phyloP scores from a whole-genome alignment of 495 filamentous ascomycete genomes.

The Bryoglossum gracile region DNA sequence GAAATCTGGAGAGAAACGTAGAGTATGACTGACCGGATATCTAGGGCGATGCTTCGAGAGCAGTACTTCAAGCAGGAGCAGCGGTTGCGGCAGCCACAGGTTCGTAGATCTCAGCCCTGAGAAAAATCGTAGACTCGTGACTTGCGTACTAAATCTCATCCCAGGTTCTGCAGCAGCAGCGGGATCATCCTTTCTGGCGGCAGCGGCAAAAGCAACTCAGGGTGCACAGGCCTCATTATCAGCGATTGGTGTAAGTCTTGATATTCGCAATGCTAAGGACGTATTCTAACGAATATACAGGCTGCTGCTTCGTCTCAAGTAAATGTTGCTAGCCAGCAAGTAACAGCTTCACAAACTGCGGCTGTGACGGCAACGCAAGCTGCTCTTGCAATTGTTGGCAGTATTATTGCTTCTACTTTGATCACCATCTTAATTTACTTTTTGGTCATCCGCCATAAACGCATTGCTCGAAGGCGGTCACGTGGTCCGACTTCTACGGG shows the following conservation, averaged over 20 bases:
- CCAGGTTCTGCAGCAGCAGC: conserved; percentile 24
- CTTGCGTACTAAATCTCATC: background rate
- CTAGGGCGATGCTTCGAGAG: conserved; percentile 15
- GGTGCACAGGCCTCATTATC: conserved; percentile 14
- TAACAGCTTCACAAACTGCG: conserved; percentile 14
- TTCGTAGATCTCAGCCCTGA: too few relatives aligned
- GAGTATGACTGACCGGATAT: too few relatives aligned
- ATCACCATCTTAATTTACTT: conserved; percentile 25
- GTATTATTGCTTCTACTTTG: conserved; percentile 23
- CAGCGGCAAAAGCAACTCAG: conserved; percentile 21
- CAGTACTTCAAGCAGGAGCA: conserved; percentile 17
- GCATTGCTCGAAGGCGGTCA: conserved; percentile 2
- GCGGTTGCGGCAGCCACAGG: conserved; percentile 23
- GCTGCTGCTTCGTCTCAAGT: conserved; percentile 19
- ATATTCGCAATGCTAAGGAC: background rate
- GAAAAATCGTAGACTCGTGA: too few relatives aligned
- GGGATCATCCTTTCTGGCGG: conserved; percentile 20
- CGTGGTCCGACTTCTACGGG: conserved; percentile 1
- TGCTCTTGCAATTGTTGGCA: conserved; percentile 26
- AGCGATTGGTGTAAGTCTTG: conserved; percentile 16
- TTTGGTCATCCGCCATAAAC: conserved; percentile 19
- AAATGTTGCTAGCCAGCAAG: conserved; percentile 12
- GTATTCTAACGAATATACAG: background rate
- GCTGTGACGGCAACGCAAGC: conserved; percentile 24
- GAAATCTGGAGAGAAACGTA: too few relatives aligned